Conservation (phyloP, 139 green algal genomes). For the Edaphochlamys debaryana region DNA sequence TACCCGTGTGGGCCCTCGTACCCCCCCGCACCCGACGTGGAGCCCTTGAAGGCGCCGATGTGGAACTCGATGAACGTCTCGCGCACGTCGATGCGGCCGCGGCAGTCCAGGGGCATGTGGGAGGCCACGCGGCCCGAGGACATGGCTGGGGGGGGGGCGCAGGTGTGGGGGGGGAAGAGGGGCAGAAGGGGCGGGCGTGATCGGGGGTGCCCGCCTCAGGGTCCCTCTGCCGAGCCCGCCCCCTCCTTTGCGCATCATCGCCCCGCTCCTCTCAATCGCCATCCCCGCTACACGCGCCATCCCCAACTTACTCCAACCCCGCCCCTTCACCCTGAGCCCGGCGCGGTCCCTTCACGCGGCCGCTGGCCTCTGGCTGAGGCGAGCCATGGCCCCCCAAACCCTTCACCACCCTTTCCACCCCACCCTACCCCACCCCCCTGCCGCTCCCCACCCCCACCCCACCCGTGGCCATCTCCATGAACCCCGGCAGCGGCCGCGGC, state of each 20-base stretch:
- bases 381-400: background rate
- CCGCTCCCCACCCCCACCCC: background rate
- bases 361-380: no score
- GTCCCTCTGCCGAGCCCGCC: no score
- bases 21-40: slow-evolving; percentile 22
- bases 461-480: background rate
- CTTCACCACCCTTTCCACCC: background rate
- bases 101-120: slow-evolving; percentile 11
- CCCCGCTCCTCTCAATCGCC: no score
- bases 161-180: no score
- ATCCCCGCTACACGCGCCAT: no score
- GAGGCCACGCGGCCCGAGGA: background rate
- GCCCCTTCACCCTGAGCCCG: no score
- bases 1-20: no score
- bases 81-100: slow-evolving; percentile 32
- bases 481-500: slow-evolving; percentile 24
- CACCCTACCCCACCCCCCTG: background rate
- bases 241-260: no score
- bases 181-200: no score
- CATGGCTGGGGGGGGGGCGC: background rate
- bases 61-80: slow-evolving; percentile 43
- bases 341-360: no score
- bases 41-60: slow-evolving; percentile 32
- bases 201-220: no score
- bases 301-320: no score